Evolutionary conservation across 2,329 filamentous ascomycete genomes (phyloP).

Genomic region (Microdochium paspali): DNA sequence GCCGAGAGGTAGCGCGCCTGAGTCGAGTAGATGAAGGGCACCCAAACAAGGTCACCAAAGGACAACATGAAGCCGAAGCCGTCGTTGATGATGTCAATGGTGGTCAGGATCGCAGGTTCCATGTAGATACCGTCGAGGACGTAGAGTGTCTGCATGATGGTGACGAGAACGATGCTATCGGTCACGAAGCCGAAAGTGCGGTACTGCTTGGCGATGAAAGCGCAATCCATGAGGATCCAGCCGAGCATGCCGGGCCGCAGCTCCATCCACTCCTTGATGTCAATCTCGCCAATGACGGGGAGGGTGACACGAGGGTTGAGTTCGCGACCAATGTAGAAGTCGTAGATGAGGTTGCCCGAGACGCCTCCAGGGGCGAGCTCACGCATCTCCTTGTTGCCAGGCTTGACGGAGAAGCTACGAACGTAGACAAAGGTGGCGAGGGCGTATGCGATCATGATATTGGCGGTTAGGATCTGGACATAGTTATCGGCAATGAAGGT

Average conservation of each 20-base stretch:
- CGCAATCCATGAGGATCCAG: constrained; percentile 78
- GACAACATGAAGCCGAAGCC: constrained; percentile 93
- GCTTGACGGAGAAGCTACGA: constrained; percentile 70
- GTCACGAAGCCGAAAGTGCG: constrained; percentile 73
- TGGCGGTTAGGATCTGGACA: constrained; percentile 73
- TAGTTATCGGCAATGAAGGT: constrained; percentile 90
- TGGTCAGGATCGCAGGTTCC: constrained; percentile 82
- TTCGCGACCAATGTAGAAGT: constrained; percentile 95
- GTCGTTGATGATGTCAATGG: constrained; percentile 88
- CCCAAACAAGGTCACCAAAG: constrained; percentile 88
- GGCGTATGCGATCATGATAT: constrained; percentile 64
- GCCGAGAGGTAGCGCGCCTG: constrained; percentile 78
- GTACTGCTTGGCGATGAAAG: constrained; percentile 83
- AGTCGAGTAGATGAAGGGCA: constrained; percentile 80
- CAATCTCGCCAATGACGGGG: constrained; percentile 73
- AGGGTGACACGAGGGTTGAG: constrained; percentile 79
- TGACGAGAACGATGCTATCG: constrained; percentile 76
- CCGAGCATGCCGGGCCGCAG: constrained; percentile 85
- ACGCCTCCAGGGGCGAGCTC: constrained; percentile 76
- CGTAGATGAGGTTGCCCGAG: constrained; percentile 79
- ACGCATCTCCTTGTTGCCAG: constrained; percentile 61
- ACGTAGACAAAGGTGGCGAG: constrained; percentile 75
- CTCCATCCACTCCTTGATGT: constrained; percentile 86
- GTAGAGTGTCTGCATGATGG: constrained; percentile 70
- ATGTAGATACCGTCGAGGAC: constrained; percentile 78